Conservation (phyloP, 345 rosid genomes). For the Viola odorata region DNA sequence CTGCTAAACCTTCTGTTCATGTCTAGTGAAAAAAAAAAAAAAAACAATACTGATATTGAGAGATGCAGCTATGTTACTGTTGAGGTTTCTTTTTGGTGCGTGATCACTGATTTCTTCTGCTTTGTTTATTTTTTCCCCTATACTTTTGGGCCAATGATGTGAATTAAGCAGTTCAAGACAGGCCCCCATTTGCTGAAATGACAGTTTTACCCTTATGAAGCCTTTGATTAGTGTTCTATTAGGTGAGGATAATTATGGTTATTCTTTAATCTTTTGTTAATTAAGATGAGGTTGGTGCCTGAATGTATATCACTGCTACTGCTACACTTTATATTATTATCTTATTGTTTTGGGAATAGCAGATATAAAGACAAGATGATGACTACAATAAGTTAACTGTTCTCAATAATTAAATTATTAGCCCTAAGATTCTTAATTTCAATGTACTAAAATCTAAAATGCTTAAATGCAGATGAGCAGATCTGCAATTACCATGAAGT, state of each 20-base stretch:
- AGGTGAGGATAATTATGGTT: slow-evolving; percentile 8
- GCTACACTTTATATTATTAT: slow-evolving; percentile 14
- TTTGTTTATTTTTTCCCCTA: neutral
- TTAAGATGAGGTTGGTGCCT: slow-evolving; percentile 7
- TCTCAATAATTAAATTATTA: slow-evolving; percentile 23
- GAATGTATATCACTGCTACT: slow-evolving; percentile 16
- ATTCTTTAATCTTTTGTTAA: neutral
- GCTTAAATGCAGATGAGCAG: too few species aligned
- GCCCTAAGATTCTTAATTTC: neutral
- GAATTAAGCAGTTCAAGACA: neutral
- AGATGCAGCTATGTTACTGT: slow-evolving; percentile 8
- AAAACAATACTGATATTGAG: neutral
- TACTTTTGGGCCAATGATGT: slow-evolving; percentile 3
- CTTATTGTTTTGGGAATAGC: slow-evolving; percentile 32
- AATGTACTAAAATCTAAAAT: slow-evolving; percentile 10
- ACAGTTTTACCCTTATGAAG: slow-evolving; percentile 14
- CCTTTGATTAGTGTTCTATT: neutral
- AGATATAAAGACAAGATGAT: slow-evolving; percentile 13
- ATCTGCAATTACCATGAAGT: slow-evolving; percentile 9
- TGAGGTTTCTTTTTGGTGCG: neutral
- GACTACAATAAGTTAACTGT: slow-evolving; percentile 20
- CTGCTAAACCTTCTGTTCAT: slow-evolving; percentile 34
- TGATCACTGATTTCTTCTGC: neutral
- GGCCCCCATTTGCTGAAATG: slow-evolving; percentile 4
- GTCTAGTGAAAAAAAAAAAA: slow-evolving; percentile 13